Base-by-base conservation (phyloP, 441 rosid species). In the Eutrema salsugineum region DNA sequence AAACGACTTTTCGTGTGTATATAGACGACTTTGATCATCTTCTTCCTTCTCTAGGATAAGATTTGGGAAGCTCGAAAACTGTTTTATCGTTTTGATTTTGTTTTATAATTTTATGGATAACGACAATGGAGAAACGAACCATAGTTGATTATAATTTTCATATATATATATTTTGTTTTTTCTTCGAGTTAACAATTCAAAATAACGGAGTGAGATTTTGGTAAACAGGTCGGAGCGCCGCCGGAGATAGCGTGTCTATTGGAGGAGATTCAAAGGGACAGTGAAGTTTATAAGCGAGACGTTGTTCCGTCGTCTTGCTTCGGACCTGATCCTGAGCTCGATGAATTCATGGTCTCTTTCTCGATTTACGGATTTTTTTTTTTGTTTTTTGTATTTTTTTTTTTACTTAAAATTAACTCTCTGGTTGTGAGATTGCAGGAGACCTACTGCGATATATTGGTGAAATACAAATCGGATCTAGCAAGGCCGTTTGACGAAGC, bases 401-500 rank as follows among this genome's bases (percentile, higher is more conserved):
- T 3, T 0, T 28, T 66, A 3, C 6, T 67, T 15, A 30, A 2
- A 22, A 19, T 24, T 2, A 24, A 3, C 14, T 36, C 20, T 47
- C 6, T 46, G 6, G 28, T 15, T 14, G 36, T 63, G 70, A 32
- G 6, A 16, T 35, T 48, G 3, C 55, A 94, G 99, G 95, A 89
- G 80, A 89, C 91, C 6, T 94, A 94, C 78, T 87, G 88, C 15
- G 91, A 88, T 19, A 79, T 92, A 77, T 82, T 94, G 87, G 74
- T 83, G 72, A 94, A 90, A 79, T 92, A 90, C 71, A 92, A 91
- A 76, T 80, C 89, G 17, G 99, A 94, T 81, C 97, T 94, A 0
- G 93, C 87, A 54, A 86, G 94, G 80, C 99, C 97, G 20, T 90
- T 94, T 49, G 89, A 90, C 15, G 99, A 94, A 64, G 99, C 99